Conservation (phyloP, 2,329 filamentous ascomycete species). For the Colletotrichum destructivum region DNA sequence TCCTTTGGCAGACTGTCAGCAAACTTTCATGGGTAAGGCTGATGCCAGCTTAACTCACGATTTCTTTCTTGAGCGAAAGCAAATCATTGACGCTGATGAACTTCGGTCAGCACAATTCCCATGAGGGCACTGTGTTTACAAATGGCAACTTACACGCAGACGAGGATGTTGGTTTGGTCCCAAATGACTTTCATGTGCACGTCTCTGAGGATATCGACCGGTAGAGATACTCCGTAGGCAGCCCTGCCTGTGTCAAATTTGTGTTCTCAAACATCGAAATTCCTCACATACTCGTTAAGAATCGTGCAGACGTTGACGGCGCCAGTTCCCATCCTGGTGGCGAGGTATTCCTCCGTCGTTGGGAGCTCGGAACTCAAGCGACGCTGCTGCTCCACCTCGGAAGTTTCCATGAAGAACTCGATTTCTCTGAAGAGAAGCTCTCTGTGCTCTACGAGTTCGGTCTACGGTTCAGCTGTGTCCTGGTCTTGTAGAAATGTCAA, state of each 20-base stretch:
- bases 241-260: neutral
- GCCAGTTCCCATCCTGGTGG: slow-evolving; percentile 18
- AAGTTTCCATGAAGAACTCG: slow-evolving; percentile 6
- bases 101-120: neutral
- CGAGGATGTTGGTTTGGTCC: slow-evolving; percentile 9
- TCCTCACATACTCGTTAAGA: slow-evolving; percentile 3
- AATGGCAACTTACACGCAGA: neutral
- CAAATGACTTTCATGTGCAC: neutral
- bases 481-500: neutral
- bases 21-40: neutral
- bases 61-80: slow-evolving; percentile 13
- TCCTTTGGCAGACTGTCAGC: neutral
- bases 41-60: neutral
- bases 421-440: slow-evolving; percentile 10
- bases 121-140: neutral
- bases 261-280: neutral
- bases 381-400: slow-evolving; percentile 4
- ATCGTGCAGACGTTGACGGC: slow-evolving; percentile 15
- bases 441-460: neutral
- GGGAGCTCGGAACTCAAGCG: slow-evolving; percentile 3
- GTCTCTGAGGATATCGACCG: neutral
- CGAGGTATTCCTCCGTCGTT: neutral
- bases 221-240: neutral
- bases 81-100: slow-evolving; percentile 2
- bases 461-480: neutral